Evolutionary conservation across 192 early-diverging fungal genomes (phyloP), one percentile per base, ranked within the genome.

Genomic region (Podochytrium sp.): DNA sequence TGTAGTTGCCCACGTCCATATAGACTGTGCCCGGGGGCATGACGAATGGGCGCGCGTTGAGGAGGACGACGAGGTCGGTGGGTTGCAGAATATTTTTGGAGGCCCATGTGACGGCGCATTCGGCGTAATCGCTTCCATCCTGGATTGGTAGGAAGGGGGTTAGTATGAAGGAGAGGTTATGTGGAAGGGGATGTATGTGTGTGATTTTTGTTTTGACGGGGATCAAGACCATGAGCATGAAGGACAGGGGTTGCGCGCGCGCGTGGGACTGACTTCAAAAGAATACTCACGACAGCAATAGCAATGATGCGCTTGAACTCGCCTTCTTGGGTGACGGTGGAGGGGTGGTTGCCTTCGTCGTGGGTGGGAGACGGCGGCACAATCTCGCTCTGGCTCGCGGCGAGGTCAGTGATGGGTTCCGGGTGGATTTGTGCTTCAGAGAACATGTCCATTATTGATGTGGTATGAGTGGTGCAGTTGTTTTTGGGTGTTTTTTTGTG

Each of bases 51-150:
- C 71, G 43, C 7, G 73, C 80, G 49, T 78, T 78, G 40, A 82
- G 61, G 1, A 82, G 71, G 7, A 82, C 66, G 41, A 79, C 75
- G 42, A 76, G 74, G 58, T 82, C 80, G 47, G 51, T 18, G 2
- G 50, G 18, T 58, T 76, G 52, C n/a, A 82, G 35, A 42, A 73
- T 37, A 52, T 82, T 73, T 20, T 50, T 42, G 38, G 76, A 37
- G 40, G 80, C 71, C 80, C 80, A 82, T 29, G 76, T 65, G 27
- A 82, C 38, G 38, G 70, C 73, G 40, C 73, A 33, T 62, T 53
- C 63, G 1, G 77, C 63, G 42, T 50, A 51, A 4, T 57, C 30
- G 12, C 69, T 73, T 30, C 33, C 33, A 50, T 82, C 80, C 56
- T 58, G 56, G n/a, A n/a, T n/a, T 49, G 47, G 18, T 23, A 49